These are phyloP conservation scores for Metarhizium sp. DNA, from an alignment of 2,329 filamentous ascomycete genomes.

Conservation along the genomic window DNA sequence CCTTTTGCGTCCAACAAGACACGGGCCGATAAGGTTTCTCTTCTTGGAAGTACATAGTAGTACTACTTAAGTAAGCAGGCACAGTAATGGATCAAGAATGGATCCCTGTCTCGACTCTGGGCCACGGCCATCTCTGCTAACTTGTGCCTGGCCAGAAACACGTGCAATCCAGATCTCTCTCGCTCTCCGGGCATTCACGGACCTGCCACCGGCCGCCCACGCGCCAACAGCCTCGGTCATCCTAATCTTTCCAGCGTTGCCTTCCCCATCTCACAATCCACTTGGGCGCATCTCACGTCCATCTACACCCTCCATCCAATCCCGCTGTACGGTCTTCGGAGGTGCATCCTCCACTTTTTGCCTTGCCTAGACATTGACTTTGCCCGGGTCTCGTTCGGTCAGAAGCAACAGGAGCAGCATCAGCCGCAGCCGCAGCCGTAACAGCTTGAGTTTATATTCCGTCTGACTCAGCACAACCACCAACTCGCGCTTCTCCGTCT, in stretches of 20 bases:
- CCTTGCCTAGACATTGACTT: background rate
- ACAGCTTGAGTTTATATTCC: background rate
- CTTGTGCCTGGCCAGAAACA: background rate
- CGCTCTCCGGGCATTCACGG: conserved; percentile 1
- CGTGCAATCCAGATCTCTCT: background rate
- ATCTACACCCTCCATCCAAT: background rate
- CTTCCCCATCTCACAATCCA: background rate
- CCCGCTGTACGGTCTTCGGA: background rate
- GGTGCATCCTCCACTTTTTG: conserved; percentile 1
- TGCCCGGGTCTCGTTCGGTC: background rate
- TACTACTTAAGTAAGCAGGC: background rate
- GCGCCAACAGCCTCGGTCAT: conserved; percentile 1
- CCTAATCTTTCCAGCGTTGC: background rate
- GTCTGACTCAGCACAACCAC: conserved; percentile 4
- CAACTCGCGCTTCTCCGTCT: background rate
- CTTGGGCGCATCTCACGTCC: background rate
- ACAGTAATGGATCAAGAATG: background rate
- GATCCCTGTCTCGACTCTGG: background rate
- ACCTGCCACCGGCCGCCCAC: background rate
- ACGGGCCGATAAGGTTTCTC: background rate
- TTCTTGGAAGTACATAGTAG: background rate
- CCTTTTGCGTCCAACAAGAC: background rate
- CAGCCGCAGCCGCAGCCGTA: background rate
- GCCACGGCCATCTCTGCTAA: background rate
- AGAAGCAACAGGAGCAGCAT: background rate